Evolutionary conservation across 331 rosid species (phyloP).

Genomic region (Dryas integrifolia): DNA sequence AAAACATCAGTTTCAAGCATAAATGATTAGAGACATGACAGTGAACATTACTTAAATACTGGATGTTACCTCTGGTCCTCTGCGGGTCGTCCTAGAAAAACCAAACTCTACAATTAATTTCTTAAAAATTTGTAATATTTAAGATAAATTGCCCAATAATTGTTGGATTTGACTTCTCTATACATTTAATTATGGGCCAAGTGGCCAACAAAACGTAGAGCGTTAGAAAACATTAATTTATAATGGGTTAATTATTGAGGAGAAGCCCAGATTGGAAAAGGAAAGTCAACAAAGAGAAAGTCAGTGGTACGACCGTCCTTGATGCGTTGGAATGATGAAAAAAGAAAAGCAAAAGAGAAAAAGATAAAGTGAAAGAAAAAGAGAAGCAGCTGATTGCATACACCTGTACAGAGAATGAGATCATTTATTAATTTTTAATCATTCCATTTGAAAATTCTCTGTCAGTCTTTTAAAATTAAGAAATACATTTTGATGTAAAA

Average conservation of each 20-base stretch:
- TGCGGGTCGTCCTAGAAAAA: neutral
- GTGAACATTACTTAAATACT: neutral
- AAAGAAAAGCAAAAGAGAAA: constrained; percentile 32
- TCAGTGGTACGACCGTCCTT: constrained; percentile 25
- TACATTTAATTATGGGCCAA: neutral
- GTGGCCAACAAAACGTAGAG: neutral
- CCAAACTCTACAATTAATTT: neutral
- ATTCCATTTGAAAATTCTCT: neutral
- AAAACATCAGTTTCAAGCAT: neutral
- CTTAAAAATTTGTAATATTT: neutral
- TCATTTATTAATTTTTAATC: neutral
- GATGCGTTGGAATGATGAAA: constrained; percentile 33
- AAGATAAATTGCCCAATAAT: neutral
- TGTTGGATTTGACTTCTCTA: neutral
- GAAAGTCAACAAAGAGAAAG: constrained; percentile 23
- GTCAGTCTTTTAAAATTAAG: neutral
- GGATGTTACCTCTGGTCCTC: neutral
- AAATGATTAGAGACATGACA: constrained; percentile 2
- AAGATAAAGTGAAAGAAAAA: constrained; percentile 15
- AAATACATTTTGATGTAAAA: neutral
- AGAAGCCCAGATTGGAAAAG: neutral
- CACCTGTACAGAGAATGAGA: neutral
- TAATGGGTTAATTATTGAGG: too few relatives aligned
- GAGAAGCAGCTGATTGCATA: neutral
- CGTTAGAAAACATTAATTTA: too few relatives aligned